These are phyloP conservation scores for Pythium monospermum DNA, from an alignment of 352 stramenopile species.

Conservation along the genomic window DNA sequence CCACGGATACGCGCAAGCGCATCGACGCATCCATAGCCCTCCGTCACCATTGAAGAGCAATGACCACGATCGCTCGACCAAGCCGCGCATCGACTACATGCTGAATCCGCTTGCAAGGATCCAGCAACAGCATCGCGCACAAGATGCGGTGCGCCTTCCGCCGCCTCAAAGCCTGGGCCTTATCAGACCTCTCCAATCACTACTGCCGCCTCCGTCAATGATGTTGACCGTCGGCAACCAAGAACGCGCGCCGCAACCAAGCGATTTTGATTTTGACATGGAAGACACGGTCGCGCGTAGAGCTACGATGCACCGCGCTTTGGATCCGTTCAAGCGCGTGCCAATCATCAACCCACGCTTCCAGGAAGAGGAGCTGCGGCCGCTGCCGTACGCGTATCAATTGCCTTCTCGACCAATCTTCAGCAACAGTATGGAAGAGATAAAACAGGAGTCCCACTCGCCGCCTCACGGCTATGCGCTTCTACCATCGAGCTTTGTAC, in stretches of 20 bases:
- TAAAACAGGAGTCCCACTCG: conserved; percentile 8
- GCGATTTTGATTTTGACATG: neutral
- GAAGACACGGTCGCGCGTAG: neutral
- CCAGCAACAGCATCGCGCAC: conserved; percentile 3
- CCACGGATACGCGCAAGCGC: neutral
- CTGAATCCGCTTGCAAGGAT: conserved; percentile 27
- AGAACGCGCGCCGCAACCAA: conserved; percentile 1
- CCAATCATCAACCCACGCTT: conserved; percentile 7
- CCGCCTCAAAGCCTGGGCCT: neutral
- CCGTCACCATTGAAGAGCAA: neutral
- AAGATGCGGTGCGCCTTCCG: neutral
- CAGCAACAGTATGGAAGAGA: conserved; percentile 7
- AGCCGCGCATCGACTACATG: conserved; percentile 61
- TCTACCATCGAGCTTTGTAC: too few relatives aligned
- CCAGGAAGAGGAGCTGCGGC: conserved; percentile 14
- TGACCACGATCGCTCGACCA: conserved; percentile 1
- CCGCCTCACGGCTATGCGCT: conserved; percentile 6
- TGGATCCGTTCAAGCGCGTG: conserved; percentile 17
- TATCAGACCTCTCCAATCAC: too few relatives aligned
- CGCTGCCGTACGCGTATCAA: conserved; percentile 15
- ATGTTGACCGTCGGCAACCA: neutral
- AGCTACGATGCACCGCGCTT: neutral
- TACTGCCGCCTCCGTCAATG: too few relatives aligned
- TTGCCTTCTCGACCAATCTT: conserved; percentile 6
- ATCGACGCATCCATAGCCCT: neutral